Conservation (phyloP, 2,329 filamentous ascomycete species). For the Rutstroemia sp. region DNA sequence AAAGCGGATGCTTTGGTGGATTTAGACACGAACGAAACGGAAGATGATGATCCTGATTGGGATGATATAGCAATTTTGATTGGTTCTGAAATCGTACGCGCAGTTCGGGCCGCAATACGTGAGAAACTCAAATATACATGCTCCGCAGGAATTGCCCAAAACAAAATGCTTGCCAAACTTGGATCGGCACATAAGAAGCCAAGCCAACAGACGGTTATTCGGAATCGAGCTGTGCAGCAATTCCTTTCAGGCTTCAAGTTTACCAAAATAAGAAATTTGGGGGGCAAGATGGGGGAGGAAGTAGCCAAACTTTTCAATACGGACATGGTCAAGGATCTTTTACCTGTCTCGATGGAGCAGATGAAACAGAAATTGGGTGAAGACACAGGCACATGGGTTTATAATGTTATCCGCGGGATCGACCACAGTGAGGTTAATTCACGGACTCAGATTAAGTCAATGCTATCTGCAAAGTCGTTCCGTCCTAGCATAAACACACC, state of each 20-base stretch:
- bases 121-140: slow-evolving; percentile 78
- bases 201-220: slow-evolving; percentile 88
- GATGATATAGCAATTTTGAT: slow-evolving; percentile 85
- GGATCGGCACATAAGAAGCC: slow-evolving; percentile 90
- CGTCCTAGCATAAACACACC: slow-evolving; percentile 70
- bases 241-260: slow-evolving; percentile 86
- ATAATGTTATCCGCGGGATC: slow-evolving; percentile 76
- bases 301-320: slow-evolving; percentile 75
- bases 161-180: slow-evolving; percentile 94
- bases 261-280: slow-evolving; percentile 90
- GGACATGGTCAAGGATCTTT: slow-evolving; percentile 68
- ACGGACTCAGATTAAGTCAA: slow-evolving; percentile 89
- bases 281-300: slow-evolving; percentile 87
- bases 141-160: slow-evolving; percentile 79
- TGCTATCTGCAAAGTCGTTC: slow-evolving; percentile 96
- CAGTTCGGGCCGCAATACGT: slow-evolving; percentile 62
- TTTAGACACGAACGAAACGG: slow-evolving; percentile 62
- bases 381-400: slow-evolving; percentile 79
- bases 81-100: slow-evolving; percentile 80
- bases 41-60: slow-evolving; percentile 85
- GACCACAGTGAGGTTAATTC: slow-evolving; percentile 85
- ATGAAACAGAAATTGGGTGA: slow-evolving; percentile 73
- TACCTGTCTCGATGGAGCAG: slow-evolving; percentile 65
- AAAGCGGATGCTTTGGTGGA: slow-evolving; percentile 74
- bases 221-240: slow-evolving; percentile 69